These are phyloP conservation scores for Wolfiporia cocos DNA, from an alignment of 1,284 basidiomycete species.

Conservation along the genomic window DNA sequence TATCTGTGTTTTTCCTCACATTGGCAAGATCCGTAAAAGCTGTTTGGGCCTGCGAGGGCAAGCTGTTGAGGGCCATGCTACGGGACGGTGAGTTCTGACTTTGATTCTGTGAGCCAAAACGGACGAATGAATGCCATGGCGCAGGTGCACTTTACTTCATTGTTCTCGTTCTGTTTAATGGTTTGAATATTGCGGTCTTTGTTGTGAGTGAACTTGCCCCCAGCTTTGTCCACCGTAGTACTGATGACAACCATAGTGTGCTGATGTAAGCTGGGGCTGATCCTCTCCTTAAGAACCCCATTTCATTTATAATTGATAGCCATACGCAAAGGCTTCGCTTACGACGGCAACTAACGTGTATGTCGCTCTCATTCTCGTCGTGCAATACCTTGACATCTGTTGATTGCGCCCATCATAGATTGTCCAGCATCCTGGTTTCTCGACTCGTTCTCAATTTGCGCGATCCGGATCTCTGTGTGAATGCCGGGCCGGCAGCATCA, in stretches of 20 bases:
- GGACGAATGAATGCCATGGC: background rate
- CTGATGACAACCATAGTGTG: background rate
- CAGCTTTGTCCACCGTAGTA: background rate
- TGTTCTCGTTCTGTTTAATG: conserved; percentile 12
- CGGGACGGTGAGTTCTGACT: conserved; percentile 12
- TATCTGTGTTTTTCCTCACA: conserved; percentile 12
- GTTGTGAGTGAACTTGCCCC: conserved; percentile 10
- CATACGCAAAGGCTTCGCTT: too few species aligned
- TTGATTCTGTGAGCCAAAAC: background rate
- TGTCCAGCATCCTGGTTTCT: conserved; percentile 13
- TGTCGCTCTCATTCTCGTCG: background rate
- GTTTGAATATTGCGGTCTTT: conserved; percentile 17
- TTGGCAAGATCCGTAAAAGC: conserved; percentile 9
- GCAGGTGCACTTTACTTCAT: conserved; percentile 13
- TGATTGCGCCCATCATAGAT: background rate
- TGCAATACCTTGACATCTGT: background rate
- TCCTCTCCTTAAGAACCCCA: too few species aligned
- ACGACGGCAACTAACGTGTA: too few species aligned
- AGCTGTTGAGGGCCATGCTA: conserved; percentile 12
- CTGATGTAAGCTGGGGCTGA: conserved; percentile 1
- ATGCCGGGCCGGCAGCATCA: too few species aligned
- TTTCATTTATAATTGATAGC: too few species aligned
- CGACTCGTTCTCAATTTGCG: conserved; percentile 15
- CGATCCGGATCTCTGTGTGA: conserved; percentile 7
- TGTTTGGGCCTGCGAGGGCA: conserved; percentile 6